These are phyloP conservation scores for Trichoderma virens DNA, from an alignment of 495 filamentous ascomycete genomes.

Conservation along the genomic window DNA sequence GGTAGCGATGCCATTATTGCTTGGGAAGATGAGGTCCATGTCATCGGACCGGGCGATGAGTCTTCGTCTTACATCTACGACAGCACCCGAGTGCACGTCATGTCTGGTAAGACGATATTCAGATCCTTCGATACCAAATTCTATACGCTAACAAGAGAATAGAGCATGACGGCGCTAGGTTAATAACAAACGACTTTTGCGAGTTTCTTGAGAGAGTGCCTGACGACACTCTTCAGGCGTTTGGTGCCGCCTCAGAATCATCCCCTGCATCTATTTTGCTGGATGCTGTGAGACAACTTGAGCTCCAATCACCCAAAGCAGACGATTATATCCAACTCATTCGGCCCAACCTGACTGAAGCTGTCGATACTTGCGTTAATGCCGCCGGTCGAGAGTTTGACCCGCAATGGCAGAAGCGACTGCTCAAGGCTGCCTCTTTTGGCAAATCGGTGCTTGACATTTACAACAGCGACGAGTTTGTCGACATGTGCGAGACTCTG, in stretches of 20 bases:
- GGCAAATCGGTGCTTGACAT: slow-evolving; percentile 95
- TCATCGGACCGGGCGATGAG: slow-evolving; percentile 77
- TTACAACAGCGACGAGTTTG: slow-evolving; percentile 96
- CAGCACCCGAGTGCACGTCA: slow-evolving; percentile 68
- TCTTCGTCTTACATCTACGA: slow-evolving; percentile 85
- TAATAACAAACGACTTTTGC: slow-evolving; percentile 85
- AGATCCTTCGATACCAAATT: background rate
- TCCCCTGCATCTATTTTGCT: slow-evolving; percentile 83
- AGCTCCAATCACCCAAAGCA: slow-evolving; percentile 90
- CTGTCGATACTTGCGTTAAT: slow-evolving; percentile 83
- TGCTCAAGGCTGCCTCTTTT: slow-evolving; percentile 91
- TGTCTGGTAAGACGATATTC: slow-evolving; percentile 59
- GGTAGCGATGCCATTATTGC: slow-evolving; percentile 91
- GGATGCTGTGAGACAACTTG: slow-evolving; percentile 85
- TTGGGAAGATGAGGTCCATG: slow-evolving; percentile 97
- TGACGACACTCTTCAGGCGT: slow-evolving; percentile 80
- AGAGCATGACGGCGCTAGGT: slow-evolving; percentile 82
- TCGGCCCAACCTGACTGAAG: slow-evolving; percentile 73
- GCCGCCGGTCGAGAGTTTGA: slow-evolving; percentile 90
- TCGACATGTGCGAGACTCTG: slow-evolving; percentile 93
- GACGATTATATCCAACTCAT: slow-evolving; percentile 97
- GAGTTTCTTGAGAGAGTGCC: slow-evolving; percentile 94
- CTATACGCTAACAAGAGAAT: slow-evolving; percentile 17
- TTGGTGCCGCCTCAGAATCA: slow-evolving; percentile 69
- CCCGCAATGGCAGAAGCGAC: slow-evolving; percentile 85